These are phyloP conservation scores for Monosporascus cannonballus DNA, from an alignment of 2,329 filamentous ascomycete genomes.

Conservation along the genomic window DNA sequence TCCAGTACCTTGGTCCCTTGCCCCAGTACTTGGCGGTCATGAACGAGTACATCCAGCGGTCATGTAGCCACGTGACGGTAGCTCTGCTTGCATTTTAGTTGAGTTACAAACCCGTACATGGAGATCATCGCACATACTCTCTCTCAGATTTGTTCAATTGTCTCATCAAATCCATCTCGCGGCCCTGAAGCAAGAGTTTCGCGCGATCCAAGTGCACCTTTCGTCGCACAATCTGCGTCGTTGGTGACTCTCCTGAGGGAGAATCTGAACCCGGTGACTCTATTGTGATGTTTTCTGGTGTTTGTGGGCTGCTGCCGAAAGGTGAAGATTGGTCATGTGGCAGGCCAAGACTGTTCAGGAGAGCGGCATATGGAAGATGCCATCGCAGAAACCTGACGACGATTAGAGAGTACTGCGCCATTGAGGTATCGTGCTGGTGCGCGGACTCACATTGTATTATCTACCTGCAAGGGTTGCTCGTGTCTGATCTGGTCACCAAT, in stretches of 20 bases:
- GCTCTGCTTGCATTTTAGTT: constrained; percentile 1
- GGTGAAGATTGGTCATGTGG: constrained; percentile 2
- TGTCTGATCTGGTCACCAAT: constrained; percentile 10
- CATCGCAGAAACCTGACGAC: constrained; percentile 5
- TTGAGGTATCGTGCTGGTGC: background rate
- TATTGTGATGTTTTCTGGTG: constrained; percentile 4
- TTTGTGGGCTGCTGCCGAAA: background rate
- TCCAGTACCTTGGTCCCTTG: constrained; percentile 13
- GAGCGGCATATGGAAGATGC: constrained; percentile 6
- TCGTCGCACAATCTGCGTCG: constrained; percentile 5
- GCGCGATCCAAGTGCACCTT: constrained; percentile 6
- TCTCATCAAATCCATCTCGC: constrained; percentile 6
- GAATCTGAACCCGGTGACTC: background rate
- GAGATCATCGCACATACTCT: constrained; percentile 2
- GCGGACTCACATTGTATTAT: background rate
- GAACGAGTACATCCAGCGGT: constrained; percentile 19
- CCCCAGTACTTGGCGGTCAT: constrained; percentile 20
- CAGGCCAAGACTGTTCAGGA: background rate
- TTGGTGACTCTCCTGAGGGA: constrained; percentile 3
- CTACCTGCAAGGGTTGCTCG: background rate
- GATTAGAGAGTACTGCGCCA: too few relatives aligned
- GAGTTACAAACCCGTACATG: background rate
- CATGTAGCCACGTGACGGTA: constrained; percentile 13
- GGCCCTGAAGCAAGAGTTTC: constrained; percentile 9
- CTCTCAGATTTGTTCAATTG: constrained; percentile 5